A percentile compares a stretch with the other conserved stretches of the same genome.
These are phyloP conservation scores for Panicum hallii DNA, from an alignment of 202 grass and related monocot genomes.

Conservation along the genomic window DNA sequence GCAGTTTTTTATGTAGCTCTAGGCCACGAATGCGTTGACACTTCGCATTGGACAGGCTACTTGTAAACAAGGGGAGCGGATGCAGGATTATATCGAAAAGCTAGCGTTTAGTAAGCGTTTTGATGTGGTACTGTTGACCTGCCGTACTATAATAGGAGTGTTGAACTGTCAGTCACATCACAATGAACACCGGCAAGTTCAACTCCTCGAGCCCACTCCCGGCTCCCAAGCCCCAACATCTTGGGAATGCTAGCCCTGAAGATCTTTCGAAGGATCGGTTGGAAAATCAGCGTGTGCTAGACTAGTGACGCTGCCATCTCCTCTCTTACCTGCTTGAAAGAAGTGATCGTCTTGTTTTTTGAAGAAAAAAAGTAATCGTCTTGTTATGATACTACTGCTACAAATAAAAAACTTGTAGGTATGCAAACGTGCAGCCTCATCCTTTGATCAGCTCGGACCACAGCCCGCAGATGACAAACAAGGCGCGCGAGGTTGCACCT, in stretches of 20 bases:
- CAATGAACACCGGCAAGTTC: not conserved
- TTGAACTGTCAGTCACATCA: not conserved
- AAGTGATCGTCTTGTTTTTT: no score
- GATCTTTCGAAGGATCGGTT: not conserved
- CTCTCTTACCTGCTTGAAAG: not conserved
- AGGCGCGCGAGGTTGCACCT: not conserved
- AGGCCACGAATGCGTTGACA: not conserved
- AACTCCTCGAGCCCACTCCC: constrained; percentile 5
- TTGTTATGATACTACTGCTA: no score
- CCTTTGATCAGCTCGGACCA: not conserved
- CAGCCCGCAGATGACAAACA: not conserved
- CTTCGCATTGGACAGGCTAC: not conserved
- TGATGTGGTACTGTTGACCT: not conserved
- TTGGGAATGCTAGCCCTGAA: not conserved
- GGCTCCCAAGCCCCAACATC: not conserved
- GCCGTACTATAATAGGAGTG: not conserved
- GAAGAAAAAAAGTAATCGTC: not conserved
- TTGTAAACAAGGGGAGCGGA: not conserved
- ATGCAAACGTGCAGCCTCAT: no score
- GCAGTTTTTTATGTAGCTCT: not conserved
- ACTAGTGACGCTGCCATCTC: not conserved
- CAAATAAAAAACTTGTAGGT: no score
- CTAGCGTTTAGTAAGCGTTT: no score
- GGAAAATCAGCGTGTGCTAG: not conserved
- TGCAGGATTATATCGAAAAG: not conserved